Evolutionary conservation across 345 rosid species (phyloP).

Genomic region (Melaleuca quinquenervia): DNA sequence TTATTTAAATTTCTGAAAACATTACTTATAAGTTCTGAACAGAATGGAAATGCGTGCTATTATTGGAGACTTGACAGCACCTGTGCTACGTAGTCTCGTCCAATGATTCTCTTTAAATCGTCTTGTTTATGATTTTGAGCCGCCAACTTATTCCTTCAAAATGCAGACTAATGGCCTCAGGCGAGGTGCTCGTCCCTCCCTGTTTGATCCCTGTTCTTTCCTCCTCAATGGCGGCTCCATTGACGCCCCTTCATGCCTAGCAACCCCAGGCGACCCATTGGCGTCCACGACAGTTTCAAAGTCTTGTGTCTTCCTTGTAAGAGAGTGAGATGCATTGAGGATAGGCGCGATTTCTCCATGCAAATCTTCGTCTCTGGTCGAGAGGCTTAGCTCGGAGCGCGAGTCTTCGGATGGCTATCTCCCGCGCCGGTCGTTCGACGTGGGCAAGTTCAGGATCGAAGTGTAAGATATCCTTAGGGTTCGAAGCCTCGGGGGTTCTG

Average conservation of each 20-base stretch:
- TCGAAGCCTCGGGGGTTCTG: neutral
- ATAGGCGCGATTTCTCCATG: neutral
- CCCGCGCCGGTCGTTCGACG: neutral
- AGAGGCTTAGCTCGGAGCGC: neutral
- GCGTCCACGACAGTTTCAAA: neutral
- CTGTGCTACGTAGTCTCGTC: neutral
- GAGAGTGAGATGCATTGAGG: neutral
- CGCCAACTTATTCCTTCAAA: neutral
- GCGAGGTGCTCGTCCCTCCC: neutral
- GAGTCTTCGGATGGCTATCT: neutral
- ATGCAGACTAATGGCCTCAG: neutral
- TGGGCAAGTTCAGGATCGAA: neutral
- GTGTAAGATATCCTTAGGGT: neutral
- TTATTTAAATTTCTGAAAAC: neutral
- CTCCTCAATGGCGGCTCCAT: neutral
- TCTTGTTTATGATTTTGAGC: neutral
- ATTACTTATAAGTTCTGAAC: neutral
- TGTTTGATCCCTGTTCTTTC: neutral
- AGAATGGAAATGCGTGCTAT: neutral
- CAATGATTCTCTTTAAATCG: neutral
- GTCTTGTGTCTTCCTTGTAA: neutral
- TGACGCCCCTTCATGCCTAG: neutral
- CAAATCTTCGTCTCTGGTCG: neutral
- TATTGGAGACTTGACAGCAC: neutral
- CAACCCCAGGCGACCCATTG: neutral